Percentiles rank a stretch among this genome's conserved stretches.
These are phyloP conservation scores for Coccomyxa sp. DNA, from an alignment of 139 green algal species.

Conservation along the genomic window DNA sequence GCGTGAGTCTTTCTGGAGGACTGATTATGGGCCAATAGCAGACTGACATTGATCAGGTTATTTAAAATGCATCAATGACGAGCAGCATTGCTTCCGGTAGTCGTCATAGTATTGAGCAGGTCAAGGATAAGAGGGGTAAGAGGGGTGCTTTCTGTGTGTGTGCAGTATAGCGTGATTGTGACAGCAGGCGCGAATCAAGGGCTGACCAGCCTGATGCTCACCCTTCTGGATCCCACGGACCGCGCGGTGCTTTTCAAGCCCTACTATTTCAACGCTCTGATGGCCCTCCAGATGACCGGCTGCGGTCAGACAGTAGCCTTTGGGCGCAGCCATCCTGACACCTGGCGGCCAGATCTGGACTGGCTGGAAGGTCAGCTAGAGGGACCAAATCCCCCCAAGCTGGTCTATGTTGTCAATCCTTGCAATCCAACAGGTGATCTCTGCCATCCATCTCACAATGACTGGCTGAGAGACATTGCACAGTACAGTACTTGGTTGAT, in stretches of 20 bases:
- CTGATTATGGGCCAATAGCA: background rate
- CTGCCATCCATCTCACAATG: too few species aligned
- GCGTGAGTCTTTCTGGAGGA: slow-evolving; percentile 24
- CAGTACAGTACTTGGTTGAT: too few species aligned
- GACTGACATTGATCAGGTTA: background rate
- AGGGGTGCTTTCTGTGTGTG: too few species aligned
- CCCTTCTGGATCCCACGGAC: slow-evolving; percentile 66
- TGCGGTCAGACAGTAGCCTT: slow-evolving; percentile 36
- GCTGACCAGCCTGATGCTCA: slow-evolving; percentile 83
- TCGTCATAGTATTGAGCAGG: background rate
- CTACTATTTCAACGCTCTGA: slow-evolving; percentile 97
- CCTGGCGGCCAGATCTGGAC: slow-evolving; percentile 52
- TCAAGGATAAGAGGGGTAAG: background rate
- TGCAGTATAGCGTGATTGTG: slow-evolving; percentile 83
- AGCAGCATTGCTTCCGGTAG: background rate
- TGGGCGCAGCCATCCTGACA: slow-evolving; percentile 29
- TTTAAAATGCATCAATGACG: background rate
- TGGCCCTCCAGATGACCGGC: slow-evolving; percentile 75
- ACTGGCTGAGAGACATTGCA: too few species aligned
- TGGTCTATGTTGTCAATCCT: slow-evolving; percentile 82
- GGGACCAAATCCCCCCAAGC: slow-evolving; percentile 35
- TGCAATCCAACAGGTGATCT: slow-evolving; percentile 79
- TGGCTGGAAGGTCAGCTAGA: slow-evolving; percentile 49
- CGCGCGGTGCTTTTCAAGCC: slow-evolving; percentile 81
- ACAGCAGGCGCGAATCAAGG: slow-evolving; percentile 89